These are phyloP conservation scores for Solanum rostratum DNA, from an alignment of 257 asterid genomes.

Conservation along the genomic window DNA sequence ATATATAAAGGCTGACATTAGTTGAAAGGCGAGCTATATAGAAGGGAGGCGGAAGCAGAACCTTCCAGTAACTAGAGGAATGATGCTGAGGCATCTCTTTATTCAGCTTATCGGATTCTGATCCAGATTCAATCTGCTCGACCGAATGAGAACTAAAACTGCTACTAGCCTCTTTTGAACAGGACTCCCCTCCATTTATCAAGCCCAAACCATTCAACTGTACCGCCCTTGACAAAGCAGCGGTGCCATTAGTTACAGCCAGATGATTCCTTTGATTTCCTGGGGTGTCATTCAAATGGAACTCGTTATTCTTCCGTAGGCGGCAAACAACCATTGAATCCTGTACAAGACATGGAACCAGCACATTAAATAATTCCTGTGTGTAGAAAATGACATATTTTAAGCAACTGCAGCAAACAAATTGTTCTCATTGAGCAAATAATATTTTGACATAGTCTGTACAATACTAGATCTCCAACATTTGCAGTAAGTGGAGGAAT, in stretches of 20 bases:
- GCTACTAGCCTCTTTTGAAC: conserved; percentile 47
- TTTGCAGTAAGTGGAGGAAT: not conserved
- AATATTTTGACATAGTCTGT: not conserved
- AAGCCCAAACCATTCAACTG: conserved; percentile 19
- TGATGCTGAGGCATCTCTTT: conserved; percentile 15
- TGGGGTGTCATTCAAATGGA: conserved; percentile 30
- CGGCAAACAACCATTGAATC: conserved; percentile 79
- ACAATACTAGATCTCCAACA: not conserved
- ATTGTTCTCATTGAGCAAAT: not conserved
- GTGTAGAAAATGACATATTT: not conserved
- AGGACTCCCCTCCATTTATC: conserved; percentile 14
- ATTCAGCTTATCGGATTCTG: conserved; percentile 32
- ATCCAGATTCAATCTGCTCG: conserved; percentile 34
- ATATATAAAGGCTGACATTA: not conserved
- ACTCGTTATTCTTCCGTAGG: conserved; percentile 58
- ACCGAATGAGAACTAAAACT: conserved; percentile 43
- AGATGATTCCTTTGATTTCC: conserved; percentile 11
- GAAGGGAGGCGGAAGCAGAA: not conserved
- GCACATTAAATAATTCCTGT: not conserved
- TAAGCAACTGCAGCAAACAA: not conserved
- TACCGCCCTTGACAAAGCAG: conserved; percentile 24
- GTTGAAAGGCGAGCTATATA: not conserved
- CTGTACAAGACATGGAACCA: conserved; percentile 15
- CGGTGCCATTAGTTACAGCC: not conserved
- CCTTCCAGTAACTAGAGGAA: conserved; percentile 24